These are phyloP conservation scores for Linderina pennispora DNA, from an alignment of 192 early-diverging fungal genomes.

Conservation along the genomic window DNA sequence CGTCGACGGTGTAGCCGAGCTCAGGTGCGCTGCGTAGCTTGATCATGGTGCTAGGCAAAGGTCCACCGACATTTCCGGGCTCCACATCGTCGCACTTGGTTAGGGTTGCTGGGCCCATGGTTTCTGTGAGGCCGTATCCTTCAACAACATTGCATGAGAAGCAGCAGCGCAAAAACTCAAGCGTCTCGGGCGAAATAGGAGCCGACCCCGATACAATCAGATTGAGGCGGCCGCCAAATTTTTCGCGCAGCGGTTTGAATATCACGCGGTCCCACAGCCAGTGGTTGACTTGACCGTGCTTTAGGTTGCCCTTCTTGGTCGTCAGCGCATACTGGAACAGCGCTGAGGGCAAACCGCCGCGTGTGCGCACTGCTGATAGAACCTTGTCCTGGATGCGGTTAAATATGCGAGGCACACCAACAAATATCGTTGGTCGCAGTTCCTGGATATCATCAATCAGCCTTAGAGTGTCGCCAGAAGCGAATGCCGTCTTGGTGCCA, in stretches of 20 bases:
- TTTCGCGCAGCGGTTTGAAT: conserved; percentile 62
- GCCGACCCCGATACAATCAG: conserved; percentile 83
- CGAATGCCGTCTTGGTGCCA: conserved; percentile 75
- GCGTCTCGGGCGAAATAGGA: conserved; percentile 77
- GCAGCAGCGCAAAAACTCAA: conserved; percentile 81
- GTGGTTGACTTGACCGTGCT: conserved; percentile 61
- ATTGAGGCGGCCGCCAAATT: conserved; percentile 74
- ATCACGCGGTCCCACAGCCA: conserved; percentile 85
- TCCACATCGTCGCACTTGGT: conserved; percentile 54
- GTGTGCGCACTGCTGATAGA: conserved; percentile 52
- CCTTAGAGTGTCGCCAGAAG: conserved; percentile 60
- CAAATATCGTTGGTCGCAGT: conserved; percentile 80
- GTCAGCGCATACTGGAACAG: conserved; percentile 55
- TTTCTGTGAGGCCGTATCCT: conserved; percentile 92
- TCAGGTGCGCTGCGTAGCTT: conserved; percentile 89
- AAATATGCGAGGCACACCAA: conserved; percentile 79
- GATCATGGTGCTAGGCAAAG: conserved; percentile 63
- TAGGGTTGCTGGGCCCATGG: conserved; percentile 50
- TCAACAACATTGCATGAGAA: conserved; percentile 77
- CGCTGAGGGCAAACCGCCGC: conserved; percentile 57
- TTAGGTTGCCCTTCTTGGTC: conserved; percentile 57
- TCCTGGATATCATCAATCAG: conserved; percentile 76
- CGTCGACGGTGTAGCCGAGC: conserved; percentile 73
- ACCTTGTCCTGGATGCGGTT: conserved; percentile 86
- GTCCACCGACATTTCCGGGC: conserved; percentile 73